Conservation (phyloP, 1,139 yeast species). For the Sugiyamaella sp. region DNA sequence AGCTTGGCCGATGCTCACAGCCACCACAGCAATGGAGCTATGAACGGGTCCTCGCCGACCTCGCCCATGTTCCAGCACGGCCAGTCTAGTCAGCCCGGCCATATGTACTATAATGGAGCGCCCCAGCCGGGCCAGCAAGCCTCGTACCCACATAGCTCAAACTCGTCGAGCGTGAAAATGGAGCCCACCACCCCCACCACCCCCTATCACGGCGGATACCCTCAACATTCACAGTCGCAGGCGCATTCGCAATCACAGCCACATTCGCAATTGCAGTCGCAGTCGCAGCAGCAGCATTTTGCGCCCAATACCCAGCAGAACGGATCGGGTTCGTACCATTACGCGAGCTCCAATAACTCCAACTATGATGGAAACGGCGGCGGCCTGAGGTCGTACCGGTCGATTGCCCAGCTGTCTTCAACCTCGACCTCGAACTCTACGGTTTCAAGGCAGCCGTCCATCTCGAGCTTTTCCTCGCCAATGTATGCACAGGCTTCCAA, state of each 20-base stretch:
- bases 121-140: conserved; percentile 15
- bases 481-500: conserved; percentile 31
- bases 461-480: conserved; percentile 35
- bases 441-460: conserved; percentile 33
- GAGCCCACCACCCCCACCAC: conserved; percentile 27
- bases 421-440: conserved; percentile 27
- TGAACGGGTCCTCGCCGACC: conserved; percentile 22
- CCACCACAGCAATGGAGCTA: conserved; percentile 1
- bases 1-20: conserved; percentile 20
- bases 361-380: conserved; percentile 6
- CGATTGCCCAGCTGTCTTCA: conserved; percentile 27
- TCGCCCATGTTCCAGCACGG: conserved; percentile 25
- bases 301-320: conserved; percentile 13
- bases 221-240: conserved; percentile 10
- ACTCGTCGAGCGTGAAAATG: conserved; percentile 11
- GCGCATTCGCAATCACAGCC: conserved; percentile 14
- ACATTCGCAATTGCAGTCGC: background rate
- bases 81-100: conserved; percentile 21
- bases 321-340: conserved; percentile 8
- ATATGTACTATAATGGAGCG: conserved; percentile 26
- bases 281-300: conserved; percentile 12
- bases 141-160: conserved; percentile 13
- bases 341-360: background rate
- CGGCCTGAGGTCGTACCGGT: conserved; percentile 26
- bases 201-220: conserved; percentile 19